Evolutionary conservation across 768 basidiomycete genomes (phyloP).

Genomic region (Rhizopogon salebrosus): DNA sequence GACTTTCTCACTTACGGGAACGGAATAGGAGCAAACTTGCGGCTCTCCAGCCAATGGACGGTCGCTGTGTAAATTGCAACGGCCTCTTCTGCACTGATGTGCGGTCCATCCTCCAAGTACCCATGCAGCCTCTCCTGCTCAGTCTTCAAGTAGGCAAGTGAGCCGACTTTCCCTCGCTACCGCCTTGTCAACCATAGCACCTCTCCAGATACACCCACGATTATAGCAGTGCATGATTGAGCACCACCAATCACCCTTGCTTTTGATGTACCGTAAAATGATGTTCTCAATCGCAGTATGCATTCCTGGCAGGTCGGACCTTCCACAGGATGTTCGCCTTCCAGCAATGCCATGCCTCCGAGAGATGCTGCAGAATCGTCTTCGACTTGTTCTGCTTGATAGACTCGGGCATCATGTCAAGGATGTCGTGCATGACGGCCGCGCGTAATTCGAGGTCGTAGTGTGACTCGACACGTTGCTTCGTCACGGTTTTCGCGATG

Average conservation of each 20-base stretch:
- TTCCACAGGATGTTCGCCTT: slow-evolving; percentile 99
- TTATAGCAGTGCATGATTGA: slow-evolving; percentile 98
- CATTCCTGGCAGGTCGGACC: slow-evolving; percentile 99
- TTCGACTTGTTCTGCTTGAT: slow-evolving; percentile 99
- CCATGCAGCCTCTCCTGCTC: slow-evolving; percentile 99
- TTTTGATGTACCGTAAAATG: slow-evolving; percentile 97
- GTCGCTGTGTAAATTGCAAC: slow-evolving; percentile 98
- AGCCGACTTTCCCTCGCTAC: slow-evolving; percentile 99
- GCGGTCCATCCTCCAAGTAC: slow-evolving; percentile 98
- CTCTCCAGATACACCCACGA: slow-evolving; percentile 93
- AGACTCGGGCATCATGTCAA: slow-evolving; percentile 99
- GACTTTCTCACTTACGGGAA: slow-evolving; percentile 66
- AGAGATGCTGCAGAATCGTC: slow-evolving; percentile 96
- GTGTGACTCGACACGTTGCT: slow-evolving; percentile 98
- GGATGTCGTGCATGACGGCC: slow-evolving; percentile 99
- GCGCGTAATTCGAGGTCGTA: slow-evolving; percentile 96
- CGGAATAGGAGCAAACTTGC: slow-evolving; percentile 97
- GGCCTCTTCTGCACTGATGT: slow-evolving; percentile 97
- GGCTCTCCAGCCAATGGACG: slow-evolving; percentile 97
- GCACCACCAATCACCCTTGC: slow-evolving; percentile 99
- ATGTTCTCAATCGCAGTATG: slow-evolving; percentile 99
- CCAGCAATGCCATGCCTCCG: slow-evolving; percentile 98
- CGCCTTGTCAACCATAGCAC: slow-evolving; percentile 96
- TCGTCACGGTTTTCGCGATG: slow-evolving; percentile 96
- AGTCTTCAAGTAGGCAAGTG: slow-evolving; percentile 95